These are phyloP conservation scores for Fusarium continuum DNA, from an alignment of 2,329 filamentous ascomycete species.

Conservation along the genomic window DNA sequence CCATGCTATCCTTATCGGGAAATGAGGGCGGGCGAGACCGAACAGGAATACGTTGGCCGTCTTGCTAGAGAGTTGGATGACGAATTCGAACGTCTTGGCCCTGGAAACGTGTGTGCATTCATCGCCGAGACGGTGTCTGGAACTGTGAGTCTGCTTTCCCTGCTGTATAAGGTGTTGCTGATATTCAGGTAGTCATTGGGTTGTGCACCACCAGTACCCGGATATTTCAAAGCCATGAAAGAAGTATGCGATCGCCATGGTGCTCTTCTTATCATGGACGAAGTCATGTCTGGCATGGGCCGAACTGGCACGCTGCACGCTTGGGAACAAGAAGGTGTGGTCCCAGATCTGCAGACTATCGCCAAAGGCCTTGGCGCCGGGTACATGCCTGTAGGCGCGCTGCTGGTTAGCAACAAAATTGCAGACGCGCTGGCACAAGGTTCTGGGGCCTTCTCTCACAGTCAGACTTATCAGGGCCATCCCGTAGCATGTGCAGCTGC, in stretches of 20 bases:
- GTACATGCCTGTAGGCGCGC: slow-evolving; percentile 25
- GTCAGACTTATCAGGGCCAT: slow-evolving; percentile 63
- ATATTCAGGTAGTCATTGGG: slow-evolving; percentile 17
- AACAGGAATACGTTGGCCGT: slow-evolving; percentile 15
- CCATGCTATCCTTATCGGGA: slow-evolving; percentile 41
- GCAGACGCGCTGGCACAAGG: slow-evolving; percentile 19
- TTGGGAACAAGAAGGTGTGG: slow-evolving; percentile 65
- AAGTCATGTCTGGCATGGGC: slow-evolving; percentile 76
- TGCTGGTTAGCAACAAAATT: slow-evolving; percentile 18
- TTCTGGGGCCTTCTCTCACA: slow-evolving; percentile 59
- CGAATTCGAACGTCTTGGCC: slow-evolving; percentile 26
- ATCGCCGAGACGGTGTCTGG: slow-evolving; percentile 36
- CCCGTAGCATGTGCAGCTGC: slow-evolving; percentile 52
- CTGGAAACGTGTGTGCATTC: slow-evolving; percentile 33
- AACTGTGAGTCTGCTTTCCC: neutral
- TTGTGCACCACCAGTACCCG: slow-evolving; percentile 39
- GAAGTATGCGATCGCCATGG: slow-evolving; percentile 64
- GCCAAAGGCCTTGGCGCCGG: slow-evolving; percentile 68
- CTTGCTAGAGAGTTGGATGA: slow-evolving; percentile 30
- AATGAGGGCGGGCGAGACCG: slow-evolving; percentile 42
- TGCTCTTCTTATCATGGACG: slow-evolving; percentile 64
- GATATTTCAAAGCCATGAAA: slow-evolving; percentile 64
- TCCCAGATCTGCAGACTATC: slow-evolving; percentile 71
- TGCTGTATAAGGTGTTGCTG: rapidly evolving
- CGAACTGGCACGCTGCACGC: slow-evolving; percentile 69